Evolutionary conservation across 2,329 filamentous ascomycete genomes (phyloP).

Genomic region (Sporothrix luriei): DNA sequence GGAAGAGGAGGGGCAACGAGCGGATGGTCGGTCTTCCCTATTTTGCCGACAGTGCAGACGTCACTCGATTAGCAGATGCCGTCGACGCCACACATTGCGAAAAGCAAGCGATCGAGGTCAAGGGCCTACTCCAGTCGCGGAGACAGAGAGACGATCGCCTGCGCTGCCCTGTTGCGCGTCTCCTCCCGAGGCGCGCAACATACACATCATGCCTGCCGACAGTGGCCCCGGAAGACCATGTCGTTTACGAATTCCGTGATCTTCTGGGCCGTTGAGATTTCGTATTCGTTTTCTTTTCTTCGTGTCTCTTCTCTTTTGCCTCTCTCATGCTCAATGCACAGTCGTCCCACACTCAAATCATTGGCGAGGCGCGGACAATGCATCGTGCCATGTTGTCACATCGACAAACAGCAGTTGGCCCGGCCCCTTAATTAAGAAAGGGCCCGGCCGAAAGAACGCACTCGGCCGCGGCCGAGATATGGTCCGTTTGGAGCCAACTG

Average conservation of each 20-base stretch:
- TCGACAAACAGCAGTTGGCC: slow-evolving; percentile 3
- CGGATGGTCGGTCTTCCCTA: slow-evolving; percentile 16
- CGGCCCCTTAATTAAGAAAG: neutral
- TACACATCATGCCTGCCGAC: slow-evolving; percentile 9
- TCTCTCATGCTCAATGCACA: neutral
- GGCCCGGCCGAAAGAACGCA: neutral
- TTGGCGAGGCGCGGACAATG: neutral
- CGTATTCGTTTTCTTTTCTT: neutral
- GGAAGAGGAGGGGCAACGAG: slow-evolving; percentile 15
- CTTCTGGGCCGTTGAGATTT: neutral
- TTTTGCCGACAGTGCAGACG: neutral
- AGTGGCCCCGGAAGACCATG: neutral
- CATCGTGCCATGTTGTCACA: slow-evolving; percentile 4
- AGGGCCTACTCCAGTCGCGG: neutral
- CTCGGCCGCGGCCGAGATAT: slow-evolving; percentile 29
- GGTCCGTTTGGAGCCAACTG: slow-evolving; percentile 25
- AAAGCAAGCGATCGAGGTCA: neutral
- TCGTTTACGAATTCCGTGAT: neutral
- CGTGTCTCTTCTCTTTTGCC: neutral
- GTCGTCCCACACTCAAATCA: neutral
- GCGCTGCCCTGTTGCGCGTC: neutral
- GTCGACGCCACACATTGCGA: neutral
- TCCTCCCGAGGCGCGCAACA: neutral
- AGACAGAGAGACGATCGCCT: slow-evolving; percentile 11
- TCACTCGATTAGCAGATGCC: neutral